Percentiles rank a stretch among this genome's conserved stretches.
Evolutionary conservation across 352 stramenopile species (phyloP).

Genomic region (Achlya hypogyna): DNA sequence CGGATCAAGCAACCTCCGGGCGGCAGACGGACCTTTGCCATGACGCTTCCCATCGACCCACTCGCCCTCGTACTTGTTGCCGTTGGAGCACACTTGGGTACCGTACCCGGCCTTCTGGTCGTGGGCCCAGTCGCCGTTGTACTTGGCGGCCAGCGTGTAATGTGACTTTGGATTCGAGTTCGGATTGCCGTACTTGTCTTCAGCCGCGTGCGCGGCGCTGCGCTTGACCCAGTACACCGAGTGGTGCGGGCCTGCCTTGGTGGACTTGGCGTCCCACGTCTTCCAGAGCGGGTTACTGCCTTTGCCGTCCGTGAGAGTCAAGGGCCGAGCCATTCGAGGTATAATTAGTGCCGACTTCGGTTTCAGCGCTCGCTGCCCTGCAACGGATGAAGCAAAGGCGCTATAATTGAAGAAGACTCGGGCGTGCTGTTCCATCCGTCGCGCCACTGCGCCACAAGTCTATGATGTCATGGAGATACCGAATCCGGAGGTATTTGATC

Average conservation of each 20-base stretch:
- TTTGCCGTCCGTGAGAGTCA: background rate
- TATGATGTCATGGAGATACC: no score
- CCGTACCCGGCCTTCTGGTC: constrained; percentile 90
- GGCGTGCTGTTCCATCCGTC: no score
- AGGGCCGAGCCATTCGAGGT: no score
- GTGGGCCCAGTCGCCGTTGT: constrained; percentile 90
- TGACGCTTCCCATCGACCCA: constrained; percentile 75
- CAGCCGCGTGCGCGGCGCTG: background rate
- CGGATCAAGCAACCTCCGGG: background rate
- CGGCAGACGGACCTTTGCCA: constrained; percentile 30
- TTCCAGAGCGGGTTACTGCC: constrained; percentile 15
- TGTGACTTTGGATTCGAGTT: constrained; percentile 23
- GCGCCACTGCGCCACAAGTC: no score
- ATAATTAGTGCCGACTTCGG: no score
- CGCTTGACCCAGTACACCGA: constrained; percentile 77
- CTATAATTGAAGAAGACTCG: no score
- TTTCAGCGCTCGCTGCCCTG: no score
- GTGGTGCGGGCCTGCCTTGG: constrained; percentile 50
- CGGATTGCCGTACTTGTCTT: constrained; percentile 24
- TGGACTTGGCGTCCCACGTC: constrained; percentile 30
- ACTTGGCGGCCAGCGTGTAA: constrained; percentile 64
- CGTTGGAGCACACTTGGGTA: constrained; percentile 81
- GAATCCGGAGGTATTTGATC: no score
- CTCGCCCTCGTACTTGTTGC: constrained; percentile 86
- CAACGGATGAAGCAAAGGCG: no score